These are phyloP conservation scores for Ustilago lituana DNA, from an alignment of 1,284 basidiomycete species.

Conservation along the genomic window DNA sequence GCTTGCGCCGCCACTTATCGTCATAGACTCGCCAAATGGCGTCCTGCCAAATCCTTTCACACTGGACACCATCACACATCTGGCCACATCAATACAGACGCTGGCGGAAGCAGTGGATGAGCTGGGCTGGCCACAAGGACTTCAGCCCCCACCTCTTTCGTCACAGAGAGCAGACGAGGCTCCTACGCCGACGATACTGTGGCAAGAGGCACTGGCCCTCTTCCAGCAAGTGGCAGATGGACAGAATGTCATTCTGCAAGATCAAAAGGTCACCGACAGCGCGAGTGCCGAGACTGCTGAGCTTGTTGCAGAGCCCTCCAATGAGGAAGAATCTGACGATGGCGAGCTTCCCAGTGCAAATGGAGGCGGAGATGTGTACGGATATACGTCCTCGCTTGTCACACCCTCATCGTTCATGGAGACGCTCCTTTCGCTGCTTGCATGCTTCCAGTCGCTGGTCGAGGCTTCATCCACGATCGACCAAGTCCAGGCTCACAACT, in stretches of 20 bases:
- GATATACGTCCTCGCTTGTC: conserved; percentile 51
- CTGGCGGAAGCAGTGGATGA: conserved; percentile 49
- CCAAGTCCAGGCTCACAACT: conserved; percentile 8
- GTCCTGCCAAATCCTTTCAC: conserved; percentile 46
- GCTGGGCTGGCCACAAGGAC: conserved; percentile 36
- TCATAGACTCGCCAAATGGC: neutral
- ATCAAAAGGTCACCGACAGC: conserved; percentile 15
- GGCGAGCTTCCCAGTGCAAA: neutral
- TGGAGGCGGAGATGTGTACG: conserved; percentile 20
- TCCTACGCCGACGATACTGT: conserved; percentile 10
- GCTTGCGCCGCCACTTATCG: conserved; percentile 27
- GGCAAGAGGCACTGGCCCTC: conserved; percentile 26
- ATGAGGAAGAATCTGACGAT: neutral
- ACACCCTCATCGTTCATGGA: conserved; percentile 47
- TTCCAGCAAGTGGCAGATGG: conserved; percentile 29
- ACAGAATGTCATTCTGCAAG: conserved; percentile 28
- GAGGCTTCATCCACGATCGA: conserved; percentile 21
- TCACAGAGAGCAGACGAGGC: neutral
- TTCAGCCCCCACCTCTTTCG: neutral
- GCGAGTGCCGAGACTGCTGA: neutral
- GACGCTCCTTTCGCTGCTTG: conserved; percentile 32
- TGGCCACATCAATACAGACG: conserved; percentile 35
- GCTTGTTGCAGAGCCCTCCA: neutral
- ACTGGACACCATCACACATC: conserved; percentile 41
- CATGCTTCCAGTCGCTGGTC: conserved; percentile 32